Evolutionary conservation across 495 filamentous ascomycete genomes (phyloP).

Genomic region (Alectoria sarmentosa): DNA sequence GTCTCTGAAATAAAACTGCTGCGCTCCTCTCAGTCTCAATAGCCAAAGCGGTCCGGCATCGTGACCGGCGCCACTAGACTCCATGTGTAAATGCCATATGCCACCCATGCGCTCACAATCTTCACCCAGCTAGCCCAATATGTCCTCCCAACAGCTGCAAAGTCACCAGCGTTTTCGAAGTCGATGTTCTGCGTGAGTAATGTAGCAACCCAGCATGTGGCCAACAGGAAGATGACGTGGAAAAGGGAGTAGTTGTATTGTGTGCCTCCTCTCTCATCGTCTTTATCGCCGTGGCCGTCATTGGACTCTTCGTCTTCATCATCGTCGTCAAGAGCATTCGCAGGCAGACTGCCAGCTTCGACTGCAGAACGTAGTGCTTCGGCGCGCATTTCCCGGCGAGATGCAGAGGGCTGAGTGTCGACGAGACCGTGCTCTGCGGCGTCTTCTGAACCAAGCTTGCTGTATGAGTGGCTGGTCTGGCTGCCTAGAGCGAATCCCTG

Average conservation of each 20-base stretch:
- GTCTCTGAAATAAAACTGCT: neutral
- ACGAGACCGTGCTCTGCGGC: conserved; percentile 75
- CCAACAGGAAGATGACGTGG: conserved; percentile 96
- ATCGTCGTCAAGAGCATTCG: conserved; percentile 77
- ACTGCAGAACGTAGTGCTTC: conserved; percentile 88
- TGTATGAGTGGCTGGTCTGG: conserved; percentile 53
- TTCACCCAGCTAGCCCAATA: conserved; percentile 99
- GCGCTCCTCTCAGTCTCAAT: conserved; percentile 25
- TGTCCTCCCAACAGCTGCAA: conserved; percentile 86
- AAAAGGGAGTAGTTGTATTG: conserved; percentile 97
- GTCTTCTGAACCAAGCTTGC: conserved; percentile 58
- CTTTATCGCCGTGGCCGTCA: conserved; percentile 54
- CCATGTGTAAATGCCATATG: conserved; percentile 92
- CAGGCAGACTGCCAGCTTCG: conserved; percentile 82
- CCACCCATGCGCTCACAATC: conserved; percentile 96
- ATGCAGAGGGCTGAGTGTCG: conserved; percentile 68
- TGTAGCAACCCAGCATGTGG: conserved; percentile 92
- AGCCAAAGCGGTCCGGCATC: conserved; percentile 79
- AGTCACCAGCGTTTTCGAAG: conserved; percentile 56
- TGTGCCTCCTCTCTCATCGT: conserved; percentile 82
- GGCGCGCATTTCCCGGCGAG: conserved; percentile 81
- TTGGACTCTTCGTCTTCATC: conserved; percentile 60
- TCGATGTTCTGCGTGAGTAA: conserved; percentile 80
- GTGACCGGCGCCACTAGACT: conserved; percentile 80
- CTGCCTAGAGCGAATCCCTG: conserved; percentile 79